Evolutionary conservation across 176 grass and related monocot genomes (phyloP).

Genomic region (Metroxylon sagu): DNA sequence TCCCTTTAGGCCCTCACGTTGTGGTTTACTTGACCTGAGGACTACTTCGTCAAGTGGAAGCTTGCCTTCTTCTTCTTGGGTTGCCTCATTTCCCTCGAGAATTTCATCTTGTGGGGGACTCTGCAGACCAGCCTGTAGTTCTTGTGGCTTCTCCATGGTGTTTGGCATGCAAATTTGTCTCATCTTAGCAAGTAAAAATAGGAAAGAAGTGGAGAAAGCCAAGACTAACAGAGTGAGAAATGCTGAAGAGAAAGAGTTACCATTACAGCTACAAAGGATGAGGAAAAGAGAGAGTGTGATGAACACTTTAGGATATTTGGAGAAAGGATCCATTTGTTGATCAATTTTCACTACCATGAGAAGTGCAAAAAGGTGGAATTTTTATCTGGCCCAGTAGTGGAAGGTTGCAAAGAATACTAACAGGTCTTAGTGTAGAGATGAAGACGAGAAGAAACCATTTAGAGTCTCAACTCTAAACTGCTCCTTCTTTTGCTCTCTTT

Average conservation of each 20-base stretch:
- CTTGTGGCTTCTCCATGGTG: background rate
- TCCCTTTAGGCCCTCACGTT: background rate
- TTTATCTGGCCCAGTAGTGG: too few relatives aligned
- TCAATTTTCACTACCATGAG: background rate
- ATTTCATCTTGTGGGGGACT: too few relatives aligned
- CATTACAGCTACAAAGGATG: background rate
- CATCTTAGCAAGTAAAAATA: background rate
- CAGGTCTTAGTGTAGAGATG: too few relatives aligned
- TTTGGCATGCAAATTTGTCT: background rate
- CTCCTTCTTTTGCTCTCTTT: too few relatives aligned
- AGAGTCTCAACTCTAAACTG: too few relatives aligned
- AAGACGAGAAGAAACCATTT: too few relatives aligned
- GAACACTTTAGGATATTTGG: background rate
- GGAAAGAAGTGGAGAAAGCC: background rate
- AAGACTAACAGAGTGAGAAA: slow-evolving; percentile 7
- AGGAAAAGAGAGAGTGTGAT: slow-evolving; percentile 4
- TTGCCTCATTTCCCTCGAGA: background rate
- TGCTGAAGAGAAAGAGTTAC: background rate
- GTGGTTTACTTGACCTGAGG: too few relatives aligned
- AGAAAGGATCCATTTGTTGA: slow-evolving; percentile 9
- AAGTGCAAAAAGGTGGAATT: background rate
- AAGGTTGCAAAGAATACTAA: too few relatives aligned
- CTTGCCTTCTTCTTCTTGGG: background rate
- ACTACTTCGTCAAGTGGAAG: too few relatives aligned
- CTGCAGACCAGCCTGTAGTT: background rate